Evolutionary conservation across 805 yeast species (phyloP).

Genomic region (Lipomyces starkeyi): DNA sequence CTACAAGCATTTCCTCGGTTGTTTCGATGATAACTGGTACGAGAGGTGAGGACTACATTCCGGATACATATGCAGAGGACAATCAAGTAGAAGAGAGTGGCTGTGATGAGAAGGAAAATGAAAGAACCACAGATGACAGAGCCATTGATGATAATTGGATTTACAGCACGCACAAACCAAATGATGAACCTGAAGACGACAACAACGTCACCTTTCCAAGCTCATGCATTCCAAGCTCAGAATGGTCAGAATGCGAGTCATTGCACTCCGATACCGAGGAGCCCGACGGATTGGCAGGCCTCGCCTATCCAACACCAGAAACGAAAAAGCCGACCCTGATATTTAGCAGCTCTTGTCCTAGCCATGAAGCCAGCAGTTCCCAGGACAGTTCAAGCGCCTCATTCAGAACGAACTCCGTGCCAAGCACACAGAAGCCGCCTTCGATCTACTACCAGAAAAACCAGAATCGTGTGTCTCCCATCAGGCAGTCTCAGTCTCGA

Average conservation of each 20-base stretch:
- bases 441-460: not conserved
- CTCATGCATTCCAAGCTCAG: slow-evolving; percentile 19
- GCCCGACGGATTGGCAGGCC: not conserved
- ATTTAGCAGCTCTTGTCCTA: not conserved
- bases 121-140: not conserved
- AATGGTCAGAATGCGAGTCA: slow-evolving; percentile 31
- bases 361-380: not conserved
- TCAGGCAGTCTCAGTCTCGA: not conserved
- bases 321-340: not conserved
- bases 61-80: not conserved
- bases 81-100: not conserved
- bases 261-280: not conserved
- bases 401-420: not conserved
- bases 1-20: not conserved
- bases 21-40: not conserved
- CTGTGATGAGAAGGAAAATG: not conserved
- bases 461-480: not conserved
- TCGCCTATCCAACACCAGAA: not conserved
- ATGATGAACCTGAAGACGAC: not conserved
- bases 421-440: not conserved
- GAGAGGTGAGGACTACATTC: not conserved
- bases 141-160: not conserved
- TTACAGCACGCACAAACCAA: slow-evolving; percentile 6
- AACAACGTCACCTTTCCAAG: not conserved
- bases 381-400: not conserved